Evolutionary conservation across 768 basidiomycete genomes (phyloP).

Genomic region (Fomitopsis serialis): DNA sequence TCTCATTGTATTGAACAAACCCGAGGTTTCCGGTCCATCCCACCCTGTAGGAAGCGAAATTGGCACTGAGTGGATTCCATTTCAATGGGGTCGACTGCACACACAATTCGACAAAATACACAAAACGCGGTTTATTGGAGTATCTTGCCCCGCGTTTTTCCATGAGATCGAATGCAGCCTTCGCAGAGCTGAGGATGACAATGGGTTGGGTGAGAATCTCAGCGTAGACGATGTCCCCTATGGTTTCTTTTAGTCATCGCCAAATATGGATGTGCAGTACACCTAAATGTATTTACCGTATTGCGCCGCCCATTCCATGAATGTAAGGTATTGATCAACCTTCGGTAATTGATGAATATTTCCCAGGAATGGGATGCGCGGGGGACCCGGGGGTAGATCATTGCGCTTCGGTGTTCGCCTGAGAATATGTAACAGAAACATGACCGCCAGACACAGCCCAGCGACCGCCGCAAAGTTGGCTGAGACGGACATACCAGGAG

Average conservation of each 20-base stretch:
- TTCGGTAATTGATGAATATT: slow-evolving; percentile 2
- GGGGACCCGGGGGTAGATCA: slow-evolving; percentile 4
- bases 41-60: no score
- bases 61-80: no score
- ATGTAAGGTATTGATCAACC: neutral
- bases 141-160: slow-evolving; percentile 24
- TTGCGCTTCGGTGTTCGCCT: neutral
- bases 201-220: slow-evolving; percentile 15
- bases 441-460: no score
- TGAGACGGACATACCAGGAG: no score
- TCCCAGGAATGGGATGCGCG: slow-evolving; percentile 2
- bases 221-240: slow-evolving; percentile 15
- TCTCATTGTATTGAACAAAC: slow-evolving; percentile 8
- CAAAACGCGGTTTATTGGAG: slow-evolving; percentile 19
- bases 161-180: slow-evolving; percentile 21
- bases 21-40: slow-evolving; percentile 10
- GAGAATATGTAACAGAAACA: neutral
- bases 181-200: slow-evolving; percentile 21
- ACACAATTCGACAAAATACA: slow-evolving; percentile 14
- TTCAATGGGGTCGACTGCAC: neutral
- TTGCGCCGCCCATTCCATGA: neutral
- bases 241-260: neutral
- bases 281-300: neutral
- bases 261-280: neutral
- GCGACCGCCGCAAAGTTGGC: no score